Percentiles rank a stretch among this genome's conserved stretches.
These are phyloP conservation scores for Xylaria hypoxylon DNA, from an alignment of 2,329 filamentous ascomycete genomes.

Conservation along the genomic window DNA sequence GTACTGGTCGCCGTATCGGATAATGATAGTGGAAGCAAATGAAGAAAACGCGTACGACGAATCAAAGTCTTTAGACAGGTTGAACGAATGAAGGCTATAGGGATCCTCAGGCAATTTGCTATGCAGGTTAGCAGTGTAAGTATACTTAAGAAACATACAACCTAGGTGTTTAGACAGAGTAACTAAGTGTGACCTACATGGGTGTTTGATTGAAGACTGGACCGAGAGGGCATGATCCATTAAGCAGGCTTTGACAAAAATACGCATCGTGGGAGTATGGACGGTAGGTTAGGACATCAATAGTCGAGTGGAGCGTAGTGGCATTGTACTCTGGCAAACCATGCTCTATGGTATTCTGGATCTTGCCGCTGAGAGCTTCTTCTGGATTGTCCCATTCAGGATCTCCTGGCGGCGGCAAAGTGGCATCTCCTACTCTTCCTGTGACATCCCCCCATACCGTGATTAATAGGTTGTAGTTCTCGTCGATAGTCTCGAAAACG, in stretches of 20 bases:
- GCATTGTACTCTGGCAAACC: constrained; percentile 62
- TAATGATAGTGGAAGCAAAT: constrained; percentile 76
- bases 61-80: constrained; percentile 77
- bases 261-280: constrained; percentile 67
- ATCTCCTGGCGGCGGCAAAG: constrained; percentile 70
- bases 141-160: not conserved
- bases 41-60: constrained; percentile 91
- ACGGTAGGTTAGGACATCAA: constrained; percentile 82
- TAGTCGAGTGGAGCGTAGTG: constrained; percentile 78
- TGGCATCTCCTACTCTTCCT: constrained; percentile 70
- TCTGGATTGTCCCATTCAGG: constrained; percentile 66
- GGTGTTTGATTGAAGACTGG: constrained; percentile 72
- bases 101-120: constrained; percentile 45
- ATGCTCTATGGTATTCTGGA: constrained; percentile 70
- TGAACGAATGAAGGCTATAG: constrained; percentile 75
- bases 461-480: constrained; percentile 75
- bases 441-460: constrained; percentile 93
- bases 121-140: constrained; percentile 34
- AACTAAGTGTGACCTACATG: constrained; percentile 52
- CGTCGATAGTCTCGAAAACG: constrained; percentile 71
- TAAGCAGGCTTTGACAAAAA: constrained; percentile 76
- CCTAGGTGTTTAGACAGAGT: constrained; percentile 1
- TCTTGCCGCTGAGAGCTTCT: constrained; percentile 77
- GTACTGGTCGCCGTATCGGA: constrained; percentile 78
- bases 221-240: constrained; percentile 76